A percentile compares a stretch with the other conserved stretches of the same genome.
These are phyloP conservation scores for Acanthamoeba healyi DNA, from an alignment of 208 protist genomes.

Conservation along the genomic window DNA sequence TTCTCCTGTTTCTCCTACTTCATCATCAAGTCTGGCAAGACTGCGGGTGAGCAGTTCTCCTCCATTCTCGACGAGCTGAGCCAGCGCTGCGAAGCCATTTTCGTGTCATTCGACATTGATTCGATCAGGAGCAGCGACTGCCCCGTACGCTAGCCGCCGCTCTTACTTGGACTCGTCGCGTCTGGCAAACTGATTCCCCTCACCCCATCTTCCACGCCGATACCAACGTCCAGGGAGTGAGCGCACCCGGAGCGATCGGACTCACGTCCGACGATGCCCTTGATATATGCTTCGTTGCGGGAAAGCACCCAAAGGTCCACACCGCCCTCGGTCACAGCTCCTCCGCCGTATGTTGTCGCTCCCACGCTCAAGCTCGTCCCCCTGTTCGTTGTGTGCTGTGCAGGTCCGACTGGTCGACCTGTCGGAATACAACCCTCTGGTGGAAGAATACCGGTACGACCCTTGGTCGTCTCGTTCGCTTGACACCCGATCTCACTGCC, in stretches of 20 bases:
- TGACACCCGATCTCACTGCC: background rate
- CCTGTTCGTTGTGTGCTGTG: background rate
- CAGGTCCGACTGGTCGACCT: constrained; percentile 88
- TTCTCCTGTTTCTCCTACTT: background rate
- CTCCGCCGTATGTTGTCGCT: background rate
- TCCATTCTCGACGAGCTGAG: constrained; percentile 76
- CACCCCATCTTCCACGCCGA: background rate
- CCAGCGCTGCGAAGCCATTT: constrained; percentile 84
- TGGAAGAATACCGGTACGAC: constrained; percentile 84
- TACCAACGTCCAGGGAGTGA: constrained; percentile 89
- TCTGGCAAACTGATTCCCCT: background rate
- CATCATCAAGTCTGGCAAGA: background rate
- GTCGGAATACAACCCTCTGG: constrained; percentile 89
- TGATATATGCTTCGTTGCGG: constrained; percentile 88
- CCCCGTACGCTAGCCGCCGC: constrained; percentile 75
- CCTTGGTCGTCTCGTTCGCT: too few species aligned
- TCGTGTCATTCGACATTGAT: constrained; percentile 92
- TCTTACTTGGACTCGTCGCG: background rate
- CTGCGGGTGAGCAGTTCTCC: constrained; percentile 24
- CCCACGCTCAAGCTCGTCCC: background rate
- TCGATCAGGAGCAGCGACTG: constrained; percentile 82
- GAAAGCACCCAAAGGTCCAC: constrained; percentile 83
- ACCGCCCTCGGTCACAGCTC: background rate
- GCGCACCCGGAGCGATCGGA: constrained; percentile 86
- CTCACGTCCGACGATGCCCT: constrained; percentile 88